Evolutionary conservation across 495 filamentous ascomycete genomes (phyloP).

Genomic region (Cryomyces minteri): DNA sequence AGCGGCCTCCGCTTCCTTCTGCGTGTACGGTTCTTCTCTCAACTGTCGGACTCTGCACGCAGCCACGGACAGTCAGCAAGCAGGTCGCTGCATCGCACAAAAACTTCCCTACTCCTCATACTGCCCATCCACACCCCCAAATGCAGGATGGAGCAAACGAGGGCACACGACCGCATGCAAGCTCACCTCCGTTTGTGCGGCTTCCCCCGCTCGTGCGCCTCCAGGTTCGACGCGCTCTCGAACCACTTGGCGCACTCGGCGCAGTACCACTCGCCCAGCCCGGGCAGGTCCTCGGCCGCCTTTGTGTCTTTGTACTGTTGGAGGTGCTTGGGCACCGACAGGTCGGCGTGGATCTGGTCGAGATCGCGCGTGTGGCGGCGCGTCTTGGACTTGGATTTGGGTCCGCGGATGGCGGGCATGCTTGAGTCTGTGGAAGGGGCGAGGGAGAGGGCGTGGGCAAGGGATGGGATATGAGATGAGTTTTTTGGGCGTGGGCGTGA

Average conservation of each 20-base stretch:
- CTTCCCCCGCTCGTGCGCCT: slow-evolving; percentile 67
- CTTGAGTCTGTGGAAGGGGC: neutral
- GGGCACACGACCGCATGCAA: neutral
- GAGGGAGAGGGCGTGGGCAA: no score
- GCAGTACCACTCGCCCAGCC: slow-evolving; percentile 68
- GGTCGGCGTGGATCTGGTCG: slow-evolving; percentile 74
- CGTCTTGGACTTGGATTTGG: slow-evolving; percentile 35
- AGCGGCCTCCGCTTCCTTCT: slow-evolving; percentile 71
- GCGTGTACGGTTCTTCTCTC: slow-evolving; percentile 64
- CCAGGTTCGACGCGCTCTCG: slow-evolving; percentile 64
- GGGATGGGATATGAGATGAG: no score
- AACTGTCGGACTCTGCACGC: slow-evolving; percentile 47
- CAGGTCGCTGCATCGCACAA: no score
- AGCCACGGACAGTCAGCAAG: neutral
- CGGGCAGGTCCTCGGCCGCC: slow-evolving; percentile 71
- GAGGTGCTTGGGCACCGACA: slow-evolving; percentile 58
- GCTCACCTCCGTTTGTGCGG: slow-evolving; percentile 75
- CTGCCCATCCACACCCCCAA: no score
- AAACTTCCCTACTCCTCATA: no score
- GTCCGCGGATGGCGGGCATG: slow-evolving; percentile 23
- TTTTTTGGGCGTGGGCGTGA: no score
- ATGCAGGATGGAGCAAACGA: neutral
- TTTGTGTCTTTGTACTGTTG: slow-evolving; percentile 58
- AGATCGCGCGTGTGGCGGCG: slow-evolving; percentile 44
- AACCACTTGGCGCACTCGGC: slow-evolving; percentile 94